A percentile compares a stretch with the other conserved stretches of the same genome.
phyloP scores from a whole-genome alignment of 495 filamentous ascomycete genomes.

The Aspergillus indologenus region DNA sequence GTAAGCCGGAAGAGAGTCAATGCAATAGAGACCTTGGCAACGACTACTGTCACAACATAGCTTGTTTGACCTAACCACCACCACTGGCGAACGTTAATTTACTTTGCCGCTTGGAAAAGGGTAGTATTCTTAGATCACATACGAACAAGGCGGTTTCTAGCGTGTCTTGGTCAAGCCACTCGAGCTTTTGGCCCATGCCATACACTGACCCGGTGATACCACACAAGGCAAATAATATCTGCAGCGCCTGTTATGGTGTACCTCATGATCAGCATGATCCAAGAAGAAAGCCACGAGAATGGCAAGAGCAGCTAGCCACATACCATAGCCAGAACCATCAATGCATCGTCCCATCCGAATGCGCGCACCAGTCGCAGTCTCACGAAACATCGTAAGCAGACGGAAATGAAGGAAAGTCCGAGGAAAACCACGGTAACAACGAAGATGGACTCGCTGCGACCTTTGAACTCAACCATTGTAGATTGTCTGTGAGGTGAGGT shows the following conservation, averaged over 20 bases:
- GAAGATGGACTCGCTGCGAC: slow-evolving; percentile 38
- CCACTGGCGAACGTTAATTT: slow-evolving; percentile 25
- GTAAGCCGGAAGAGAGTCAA: slow-evolving; percentile 43
- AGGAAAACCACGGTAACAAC: slow-evolving; percentile 40
- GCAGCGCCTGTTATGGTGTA: slow-evolving; percentile 17
- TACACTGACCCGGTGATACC: slow-evolving; percentile 38
- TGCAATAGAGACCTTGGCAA: slow-evolving; percentile 41
- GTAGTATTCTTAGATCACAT: slow-evolving; percentile 14
- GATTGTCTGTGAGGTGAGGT: not conserved
- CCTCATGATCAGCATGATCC: not conserved
- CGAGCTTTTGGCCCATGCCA: slow-evolving; percentile 33
- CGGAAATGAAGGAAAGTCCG: slow-evolving; percentile 35
- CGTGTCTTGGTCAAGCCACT: slow-evolving; percentile 14
- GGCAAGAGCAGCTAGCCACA: slow-evolving; percentile 2
- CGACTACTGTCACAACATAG: slow-evolving; percentile 33
- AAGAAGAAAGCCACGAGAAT: not conserved
- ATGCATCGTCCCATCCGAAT: slow-evolving; percentile 44
- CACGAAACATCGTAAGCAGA: slow-evolving; percentile 42
- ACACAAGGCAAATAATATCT: slow-evolving; percentile 39
- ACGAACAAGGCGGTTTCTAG: slow-evolving; percentile 43
- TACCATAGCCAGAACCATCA: slow-evolving; percentile 45
- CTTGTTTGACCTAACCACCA: slow-evolving; percentile 41
- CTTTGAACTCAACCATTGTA: slow-evolving; percentile 36
- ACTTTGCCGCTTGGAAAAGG: not conserved
- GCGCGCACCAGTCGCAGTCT: slow-evolving; percentile 37